Percentiles rank a stretch among this genome's conserved stretches.
phyloP scores from a whole-genome alignment of 495 filamentous ascomycete species.

The Massariosphaeria phaeospora region DNA sequence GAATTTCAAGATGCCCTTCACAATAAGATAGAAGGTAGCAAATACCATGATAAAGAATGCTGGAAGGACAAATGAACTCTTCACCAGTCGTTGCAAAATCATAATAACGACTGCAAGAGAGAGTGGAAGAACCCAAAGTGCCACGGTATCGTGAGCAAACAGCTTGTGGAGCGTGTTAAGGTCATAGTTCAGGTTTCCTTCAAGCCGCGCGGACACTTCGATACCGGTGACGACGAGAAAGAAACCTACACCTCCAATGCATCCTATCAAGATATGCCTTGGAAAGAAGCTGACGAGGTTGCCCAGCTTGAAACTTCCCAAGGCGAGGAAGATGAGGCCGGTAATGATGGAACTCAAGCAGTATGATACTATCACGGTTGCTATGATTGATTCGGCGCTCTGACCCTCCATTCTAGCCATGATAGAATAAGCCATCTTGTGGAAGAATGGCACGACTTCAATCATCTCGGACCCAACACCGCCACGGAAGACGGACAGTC shows the following conservation, averaged over 20 bases:
- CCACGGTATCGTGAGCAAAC: constrained; percentile 62
- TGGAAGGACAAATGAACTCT: constrained; percentile 76
- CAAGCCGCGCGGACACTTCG: constrained; percentile 86
- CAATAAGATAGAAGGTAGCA: constrained; percentile 73
- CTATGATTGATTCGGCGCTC: constrained; percentile 76
- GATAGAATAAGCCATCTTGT: constrained; percentile 92
- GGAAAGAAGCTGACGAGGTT: constrained; percentile 95
- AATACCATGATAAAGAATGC: constrained; percentile 81
- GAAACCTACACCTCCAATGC: constrained; percentile 96
- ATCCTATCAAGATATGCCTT: constrained; percentile 90
- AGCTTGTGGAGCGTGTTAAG: constrained; percentile 69
- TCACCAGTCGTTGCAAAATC: constrained; percentile 63
- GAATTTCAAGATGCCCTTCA: constrained; percentile 59
- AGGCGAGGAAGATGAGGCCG: constrained; percentile 81
- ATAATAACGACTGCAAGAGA: constrained; percentile 71
- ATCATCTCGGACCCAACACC: constrained; percentile 98
- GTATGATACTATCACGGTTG: constrained; percentile 87
- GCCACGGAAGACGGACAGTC: constrained; percentile 82
- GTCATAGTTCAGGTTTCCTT: constrained; percentile 77
- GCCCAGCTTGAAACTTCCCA: constrained; percentile 79
- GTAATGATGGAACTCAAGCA: constrained; percentile 88
- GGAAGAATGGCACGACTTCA: constrained; percentile 95
- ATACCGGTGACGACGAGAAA: constrained; percentile 88
- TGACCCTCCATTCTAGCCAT: constrained; percentile 70
- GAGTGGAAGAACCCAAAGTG: constrained; percentile 79